A percentile compares a stretch with the other conserved stretches of the same genome.
phyloP scores from a whole-genome alignment of 2,329 filamentous ascomycete species.

The Aspergillus bombycis region DNA sequence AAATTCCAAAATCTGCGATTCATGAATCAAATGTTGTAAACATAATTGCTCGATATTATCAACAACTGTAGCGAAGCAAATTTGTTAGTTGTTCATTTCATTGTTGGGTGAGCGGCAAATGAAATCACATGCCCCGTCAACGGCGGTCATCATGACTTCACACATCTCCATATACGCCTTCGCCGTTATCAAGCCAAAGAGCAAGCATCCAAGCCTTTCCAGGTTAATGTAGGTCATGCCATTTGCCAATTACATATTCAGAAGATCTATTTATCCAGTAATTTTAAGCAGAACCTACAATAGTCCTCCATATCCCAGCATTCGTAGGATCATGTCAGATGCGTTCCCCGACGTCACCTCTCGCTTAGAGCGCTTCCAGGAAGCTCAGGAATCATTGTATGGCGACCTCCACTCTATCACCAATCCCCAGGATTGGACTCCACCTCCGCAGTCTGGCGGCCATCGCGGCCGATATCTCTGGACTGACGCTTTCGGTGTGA shows the following conservation, averaged over 20 bases:
- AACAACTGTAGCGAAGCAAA: no score
- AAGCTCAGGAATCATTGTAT: constrained; percentile 46
- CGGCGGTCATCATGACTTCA: constrained; percentile 38
- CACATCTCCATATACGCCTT: neutral
- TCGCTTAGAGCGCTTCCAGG: constrained; percentile 35
- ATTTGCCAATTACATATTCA: neutral
- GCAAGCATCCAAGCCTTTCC: neutral
- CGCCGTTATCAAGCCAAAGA: neutral
- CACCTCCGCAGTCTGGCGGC: constrained; percentile 56
- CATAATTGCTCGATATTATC: neutral
- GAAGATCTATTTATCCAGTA: neutral
- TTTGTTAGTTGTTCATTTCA: neutral
- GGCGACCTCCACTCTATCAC: constrained; percentile 37
- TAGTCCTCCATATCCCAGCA: neutral
- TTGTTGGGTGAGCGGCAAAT: constrained; percentile 16
- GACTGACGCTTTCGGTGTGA: constrained; percentile 64
- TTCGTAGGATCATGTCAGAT: constrained; percentile 3
- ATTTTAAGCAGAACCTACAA: neutral
- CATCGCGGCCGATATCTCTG: constrained; percentile 63
- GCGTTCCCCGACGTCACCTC: constrained; percentile 22
- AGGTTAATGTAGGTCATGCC: neutral
- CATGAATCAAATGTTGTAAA: neutral
- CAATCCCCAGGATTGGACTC: constrained; percentile 48
- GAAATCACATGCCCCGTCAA: constrained; percentile 19
- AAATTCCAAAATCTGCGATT: neutral